These are phyloP conservation scores for Lipomyces starkeyi DNA, from an alignment of 805 yeast species.

Conservation along the genomic window DNA sequence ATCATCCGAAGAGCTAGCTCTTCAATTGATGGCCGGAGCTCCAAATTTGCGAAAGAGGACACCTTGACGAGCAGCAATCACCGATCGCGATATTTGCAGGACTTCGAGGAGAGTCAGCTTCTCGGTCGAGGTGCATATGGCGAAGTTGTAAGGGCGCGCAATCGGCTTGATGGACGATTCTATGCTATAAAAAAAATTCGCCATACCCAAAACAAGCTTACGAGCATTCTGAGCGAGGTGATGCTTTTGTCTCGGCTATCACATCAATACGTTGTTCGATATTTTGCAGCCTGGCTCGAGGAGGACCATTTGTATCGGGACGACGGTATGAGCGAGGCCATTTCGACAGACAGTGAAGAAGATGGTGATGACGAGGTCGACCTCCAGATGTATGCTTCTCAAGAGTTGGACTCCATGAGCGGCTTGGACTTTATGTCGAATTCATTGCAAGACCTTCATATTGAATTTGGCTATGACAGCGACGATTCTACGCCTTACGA, in stretches of 20 bases:
- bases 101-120: slow-evolving; percentile 91
- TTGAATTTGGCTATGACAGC: slow-evolving; percentile 45
- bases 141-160: slow-evolving; percentile 96
- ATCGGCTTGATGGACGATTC: slow-evolving; percentile 89
- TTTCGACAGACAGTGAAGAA: slow-evolving; percentile 42
- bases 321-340: slow-evolving; percentile 48
- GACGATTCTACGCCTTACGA: slow-evolving; percentile 28
- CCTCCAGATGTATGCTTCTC: slow-evolving; percentile 27
- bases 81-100: slow-evolving; percentile 80
- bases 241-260: slow-evolving; percentile 88
- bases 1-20: slow-evolving; percentile 17
- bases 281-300: slow-evolving; percentile 97
- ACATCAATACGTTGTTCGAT: slow-evolving; percentile 94
- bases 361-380: slow-evolving; percentile 40
- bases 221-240: slow-evolving; percentile 86
- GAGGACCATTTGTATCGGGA: slow-evolving; percentile 56
- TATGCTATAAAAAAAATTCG: slow-evolving; percentile 93
- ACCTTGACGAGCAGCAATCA: not conserved
- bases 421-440: slow-evolving; percentile 39
- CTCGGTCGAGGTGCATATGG: slow-evolving; percentile 97
- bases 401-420: slow-evolving; percentile 32
- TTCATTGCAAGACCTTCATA: slow-evolving; percentile 40
- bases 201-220: slow-evolving; percentile 78
- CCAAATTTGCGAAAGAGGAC: slow-evolving; percentile 18
- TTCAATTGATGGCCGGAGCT: slow-evolving; percentile 33